Evolutionary conservation across 1,139 yeast species (phyloP).

Genomic region (Debaryomyces udenii): DNA sequence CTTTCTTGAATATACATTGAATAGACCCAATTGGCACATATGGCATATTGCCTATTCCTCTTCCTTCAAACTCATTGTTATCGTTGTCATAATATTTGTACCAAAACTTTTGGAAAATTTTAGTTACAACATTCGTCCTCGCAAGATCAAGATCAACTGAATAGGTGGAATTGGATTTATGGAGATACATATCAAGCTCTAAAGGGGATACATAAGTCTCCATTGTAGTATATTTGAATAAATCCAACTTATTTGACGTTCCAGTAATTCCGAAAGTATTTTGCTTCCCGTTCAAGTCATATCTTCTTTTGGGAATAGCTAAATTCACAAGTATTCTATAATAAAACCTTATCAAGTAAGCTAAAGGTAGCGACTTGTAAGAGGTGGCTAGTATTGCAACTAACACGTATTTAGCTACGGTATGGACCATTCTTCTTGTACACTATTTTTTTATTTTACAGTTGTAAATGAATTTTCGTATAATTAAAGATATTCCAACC

Average conservation of each 20-base stretch:
- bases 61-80: slow-evolving; percentile 32
- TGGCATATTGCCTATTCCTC: slow-evolving; percentile 46
- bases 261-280: slow-evolving; percentile 39
- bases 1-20: slow-evolving; percentile 67
- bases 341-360: slow-evolving; percentile 67
- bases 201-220: slow-evolving; percentile 68
- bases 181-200: slow-evolving; percentile 85
- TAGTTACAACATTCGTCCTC: slow-evolving; percentile 63
- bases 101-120: slow-evolving; percentile 56
- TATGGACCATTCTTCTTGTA: slow-evolving; percentile 1
- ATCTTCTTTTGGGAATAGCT: slow-evolving; percentile 34
- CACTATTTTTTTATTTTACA: not conserved
- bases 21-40: slow-evolving; percentile 81
- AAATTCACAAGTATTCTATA: slow-evolving; percentile 44
- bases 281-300: slow-evolving; percentile 23
- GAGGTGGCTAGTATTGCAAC: slow-evolving; percentile 26
- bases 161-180: slow-evolving; percentile 86
- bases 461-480: not conserved
- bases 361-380: slow-evolving; percentile 70
- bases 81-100: slow-evolving; percentile 45
- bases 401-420: slow-evolving; percentile 10
- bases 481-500: too few relatives aligned
- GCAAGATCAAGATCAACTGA: slow-evolving; percentile 83
- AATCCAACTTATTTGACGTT: slow-evolving; percentile 25
- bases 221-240: slow-evolving; percentile 51